Percentiles rank a stretch among this genome's conserved stretches.
These are phyloP conservation scores for Balamuthia mandrillaris DNA, from an alignment of 208 protist genomes.

Conservation along the genomic window DNA sequence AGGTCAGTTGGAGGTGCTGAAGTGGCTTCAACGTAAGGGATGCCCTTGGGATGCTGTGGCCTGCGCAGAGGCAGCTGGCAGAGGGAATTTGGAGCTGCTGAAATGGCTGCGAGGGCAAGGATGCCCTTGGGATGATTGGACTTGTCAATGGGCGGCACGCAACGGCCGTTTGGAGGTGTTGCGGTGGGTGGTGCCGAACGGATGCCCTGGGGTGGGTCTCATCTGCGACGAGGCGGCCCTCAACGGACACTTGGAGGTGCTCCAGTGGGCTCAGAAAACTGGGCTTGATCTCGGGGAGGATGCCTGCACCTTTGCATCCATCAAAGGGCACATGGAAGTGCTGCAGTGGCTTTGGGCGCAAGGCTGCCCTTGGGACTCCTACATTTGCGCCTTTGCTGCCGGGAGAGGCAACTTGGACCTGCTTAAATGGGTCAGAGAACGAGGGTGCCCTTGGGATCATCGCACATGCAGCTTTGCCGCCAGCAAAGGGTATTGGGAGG, in stretches of 20 bases:
- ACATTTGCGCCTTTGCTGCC: background rate
- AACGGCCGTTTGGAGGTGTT: background rate
- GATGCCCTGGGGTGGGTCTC: too few relatives aligned
- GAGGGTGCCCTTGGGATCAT: background rate
- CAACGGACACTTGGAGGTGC: background rate
- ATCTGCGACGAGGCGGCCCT: background rate
- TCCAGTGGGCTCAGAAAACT: background rate
- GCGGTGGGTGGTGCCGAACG: background rate
- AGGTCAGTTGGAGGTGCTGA: background rate
- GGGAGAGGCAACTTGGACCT: background rate
- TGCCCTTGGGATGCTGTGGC: background rate
- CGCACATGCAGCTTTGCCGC: background rate
- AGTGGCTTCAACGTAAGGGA: background rate
- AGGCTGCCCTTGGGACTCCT: background rate
- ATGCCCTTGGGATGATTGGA: background rate
- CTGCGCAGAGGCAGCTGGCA: background rate
- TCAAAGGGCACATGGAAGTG: background rate
- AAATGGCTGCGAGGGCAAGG: background rate
- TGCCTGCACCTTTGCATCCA: background rate
- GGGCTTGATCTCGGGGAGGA: background rate
- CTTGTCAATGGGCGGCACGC: background rate
- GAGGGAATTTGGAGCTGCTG: background rate
- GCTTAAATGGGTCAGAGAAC: background rate
- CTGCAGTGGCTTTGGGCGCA: background rate
- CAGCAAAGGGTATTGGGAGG: background rate